phyloP scores from a whole-genome alignment of 176 grass and related monocot genomes.

The Aegilops speltoides region DNA sequence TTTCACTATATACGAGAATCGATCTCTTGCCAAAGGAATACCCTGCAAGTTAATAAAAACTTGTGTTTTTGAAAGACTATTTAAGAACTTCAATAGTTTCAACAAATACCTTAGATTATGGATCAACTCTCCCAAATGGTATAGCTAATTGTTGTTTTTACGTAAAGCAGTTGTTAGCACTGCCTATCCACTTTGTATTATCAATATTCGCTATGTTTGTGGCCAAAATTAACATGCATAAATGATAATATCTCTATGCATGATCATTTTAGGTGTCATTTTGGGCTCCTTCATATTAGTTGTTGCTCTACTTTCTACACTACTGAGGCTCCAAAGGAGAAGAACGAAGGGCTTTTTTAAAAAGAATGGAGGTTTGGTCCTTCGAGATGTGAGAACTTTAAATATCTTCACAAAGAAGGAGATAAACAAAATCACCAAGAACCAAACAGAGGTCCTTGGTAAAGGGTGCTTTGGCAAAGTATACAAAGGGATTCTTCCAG shows the following conservation, averaged over 20 bases:
- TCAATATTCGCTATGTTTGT: neutral
- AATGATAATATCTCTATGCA: neutral
- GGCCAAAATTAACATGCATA: neutral
- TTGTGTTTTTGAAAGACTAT: neutral
- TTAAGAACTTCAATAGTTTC: neutral
- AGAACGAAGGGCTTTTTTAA: neutral
- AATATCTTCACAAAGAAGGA: conserved; percentile 3
- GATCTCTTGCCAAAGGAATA: neutral
- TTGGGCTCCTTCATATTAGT: neutral
- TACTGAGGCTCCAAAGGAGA: neutral
- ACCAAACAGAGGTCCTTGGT: neutral
- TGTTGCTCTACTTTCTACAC: neutral
- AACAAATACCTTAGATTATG: neutral
- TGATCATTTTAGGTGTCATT: neutral
- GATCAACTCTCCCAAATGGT: neutral
- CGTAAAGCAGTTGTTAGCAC: neutral
- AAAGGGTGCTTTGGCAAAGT: neutral
- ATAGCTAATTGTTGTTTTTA: neutral
- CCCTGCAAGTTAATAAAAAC: neutral
- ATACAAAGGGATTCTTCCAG: neutral
- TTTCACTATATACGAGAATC: neutral
- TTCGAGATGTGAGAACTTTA: neutral
- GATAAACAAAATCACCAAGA: neutral
- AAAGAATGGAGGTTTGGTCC: neutral
- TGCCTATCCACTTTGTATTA: neutral